Conservation (phyloP, 768 basidiomycete species). For the Tricholoma sp. region DNA sequence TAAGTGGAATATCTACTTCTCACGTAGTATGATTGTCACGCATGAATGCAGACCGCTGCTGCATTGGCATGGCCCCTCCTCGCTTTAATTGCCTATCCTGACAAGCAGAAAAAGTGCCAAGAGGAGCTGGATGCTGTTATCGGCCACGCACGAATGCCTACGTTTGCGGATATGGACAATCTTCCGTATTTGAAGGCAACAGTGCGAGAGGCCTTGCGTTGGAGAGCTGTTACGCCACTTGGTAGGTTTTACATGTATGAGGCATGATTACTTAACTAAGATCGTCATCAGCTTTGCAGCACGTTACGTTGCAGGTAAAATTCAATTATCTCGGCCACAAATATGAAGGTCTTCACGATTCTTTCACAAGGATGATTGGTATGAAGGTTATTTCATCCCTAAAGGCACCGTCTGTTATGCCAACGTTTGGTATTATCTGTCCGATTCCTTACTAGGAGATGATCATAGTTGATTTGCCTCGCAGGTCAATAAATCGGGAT, state of each 20-base stretch:
- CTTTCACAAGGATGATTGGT: slow-evolving; percentile 4
- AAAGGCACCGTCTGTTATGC: slow-evolving; percentile 6
- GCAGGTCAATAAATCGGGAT: not conserved
- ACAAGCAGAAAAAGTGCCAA: slow-evolving; percentile 26
- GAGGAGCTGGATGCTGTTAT: slow-evolving; percentile 27
- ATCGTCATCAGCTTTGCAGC: not conserved
- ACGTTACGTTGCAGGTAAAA: not conserved
- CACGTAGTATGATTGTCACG: not conserved
- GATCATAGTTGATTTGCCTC: too few species aligned
- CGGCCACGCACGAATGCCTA: slow-evolving; percentile 22
- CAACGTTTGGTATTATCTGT: slow-evolving; percentile 3
- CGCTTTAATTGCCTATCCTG: slow-evolving; percentile 15
- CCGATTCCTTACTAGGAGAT: not conserved
- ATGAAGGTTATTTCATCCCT: slow-evolving; percentile 10
- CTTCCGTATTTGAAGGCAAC: slow-evolving; percentile 26
- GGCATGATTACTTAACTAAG: too few species aligned
- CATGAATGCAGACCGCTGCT: not conserved
- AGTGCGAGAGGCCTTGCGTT: slow-evolving; percentile 25
- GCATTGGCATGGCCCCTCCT: not conserved
- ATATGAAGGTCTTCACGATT: not conserved
- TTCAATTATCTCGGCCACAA: not conserved
- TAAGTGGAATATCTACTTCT: not conserved
- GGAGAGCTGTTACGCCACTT: slow-evolving; percentile 18
- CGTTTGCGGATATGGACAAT: slow-evolving; percentile 17
- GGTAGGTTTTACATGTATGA: slow-evolving; percentile 11